These are phyloP conservation scores for Amanita exitialis DNA, from an alignment of 768 basidiomycete genomes.

Conservation along the genomic window DNA sequence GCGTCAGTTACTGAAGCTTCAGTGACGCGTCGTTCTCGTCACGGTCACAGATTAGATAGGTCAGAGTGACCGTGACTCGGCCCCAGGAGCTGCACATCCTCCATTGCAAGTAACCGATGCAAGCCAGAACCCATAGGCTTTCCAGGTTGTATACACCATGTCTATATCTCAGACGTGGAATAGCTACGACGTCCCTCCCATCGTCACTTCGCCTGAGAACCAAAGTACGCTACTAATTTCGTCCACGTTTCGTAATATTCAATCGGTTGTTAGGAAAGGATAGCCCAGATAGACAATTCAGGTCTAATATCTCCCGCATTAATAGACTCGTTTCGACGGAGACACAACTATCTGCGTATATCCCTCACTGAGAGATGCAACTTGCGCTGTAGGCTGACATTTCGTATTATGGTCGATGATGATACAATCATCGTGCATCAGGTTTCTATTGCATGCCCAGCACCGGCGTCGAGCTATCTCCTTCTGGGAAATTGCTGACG, in stretches of 20 bases:
- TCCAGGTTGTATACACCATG: not conserved
- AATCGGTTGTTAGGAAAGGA: conserved; percentile 33
- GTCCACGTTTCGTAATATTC: not conserved
- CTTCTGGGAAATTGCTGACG: conserved; percentile 55
- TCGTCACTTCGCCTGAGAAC: not conserved
- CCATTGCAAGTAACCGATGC: not conserved
- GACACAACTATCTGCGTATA: conserved; percentile 83
- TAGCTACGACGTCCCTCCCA: not conserved
- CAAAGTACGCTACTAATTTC: not conserved
- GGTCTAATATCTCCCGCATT: conserved; percentile 41
- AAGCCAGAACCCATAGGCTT: not conserved
- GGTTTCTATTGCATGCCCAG: conserved; percentile 91
- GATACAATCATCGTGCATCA: conserved; percentile 18
- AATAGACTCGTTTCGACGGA: conserved; percentile 56
- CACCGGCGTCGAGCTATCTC: conserved; percentile 69
- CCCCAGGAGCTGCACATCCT: not conserved
- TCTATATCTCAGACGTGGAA: not conserved
- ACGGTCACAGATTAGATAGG: not conserved
- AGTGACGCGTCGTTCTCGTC: conserved; percentile 30
- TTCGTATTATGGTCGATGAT: not conserved
- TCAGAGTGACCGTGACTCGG: not conserved
- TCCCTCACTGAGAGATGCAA: conserved; percentile 84
- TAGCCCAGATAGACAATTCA: conserved; percentile 40
- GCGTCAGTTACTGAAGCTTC: conserved; percentile 20
- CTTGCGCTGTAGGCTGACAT: conserved; percentile 51